Conservation (phyloP, 148 eudicot genomes). For the Vaccinium darrowii region DNA sequence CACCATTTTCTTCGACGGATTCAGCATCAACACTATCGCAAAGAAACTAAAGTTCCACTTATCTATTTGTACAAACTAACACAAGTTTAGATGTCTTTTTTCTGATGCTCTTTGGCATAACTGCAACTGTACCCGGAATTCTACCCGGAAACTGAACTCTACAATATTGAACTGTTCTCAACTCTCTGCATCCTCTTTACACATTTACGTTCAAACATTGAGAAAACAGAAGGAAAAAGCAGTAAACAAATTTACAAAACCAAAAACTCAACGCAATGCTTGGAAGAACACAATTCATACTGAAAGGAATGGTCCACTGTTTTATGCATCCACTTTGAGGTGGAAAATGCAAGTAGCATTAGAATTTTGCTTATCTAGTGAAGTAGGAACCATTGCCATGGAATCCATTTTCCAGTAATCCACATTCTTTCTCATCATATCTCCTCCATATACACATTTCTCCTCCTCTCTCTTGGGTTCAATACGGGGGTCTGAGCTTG, state of each 20-base stretch:
- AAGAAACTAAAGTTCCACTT: no score
- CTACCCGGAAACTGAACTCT: neutral
- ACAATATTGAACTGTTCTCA: neutral
- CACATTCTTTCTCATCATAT: constrained; percentile 30
- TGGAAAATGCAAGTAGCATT: constrained; percentile 29
- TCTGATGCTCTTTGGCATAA: neutral
- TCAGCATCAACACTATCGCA: no score
- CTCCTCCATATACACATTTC: constrained; percentile 49
- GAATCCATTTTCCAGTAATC: constrained; percentile 49
- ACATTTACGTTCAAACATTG: neutral
- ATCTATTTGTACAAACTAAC: no score
- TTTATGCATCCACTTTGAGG: constrained; percentile 19
- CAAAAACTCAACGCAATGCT: neutral
- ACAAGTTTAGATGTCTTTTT: neutral
- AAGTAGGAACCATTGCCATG: constrained; percentile 29
- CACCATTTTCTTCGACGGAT: no score
- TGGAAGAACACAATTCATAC: constrained; percentile 12
- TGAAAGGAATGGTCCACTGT: constrained; percentile 11
- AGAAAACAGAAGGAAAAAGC: neutral
- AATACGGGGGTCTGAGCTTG: constrained; percentile 45
- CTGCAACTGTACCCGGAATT: neutral
- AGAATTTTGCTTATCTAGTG: constrained; percentile 35
- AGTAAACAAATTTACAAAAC: neutral
- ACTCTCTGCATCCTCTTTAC: neutral
- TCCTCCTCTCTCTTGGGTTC: constrained; percentile 44